Percentiles rank a stretch among this genome's conserved stretches.
Evolutionary conservation across 305 asterid species (phyloP).

Genomic region (Striga hermonthica): DNA sequence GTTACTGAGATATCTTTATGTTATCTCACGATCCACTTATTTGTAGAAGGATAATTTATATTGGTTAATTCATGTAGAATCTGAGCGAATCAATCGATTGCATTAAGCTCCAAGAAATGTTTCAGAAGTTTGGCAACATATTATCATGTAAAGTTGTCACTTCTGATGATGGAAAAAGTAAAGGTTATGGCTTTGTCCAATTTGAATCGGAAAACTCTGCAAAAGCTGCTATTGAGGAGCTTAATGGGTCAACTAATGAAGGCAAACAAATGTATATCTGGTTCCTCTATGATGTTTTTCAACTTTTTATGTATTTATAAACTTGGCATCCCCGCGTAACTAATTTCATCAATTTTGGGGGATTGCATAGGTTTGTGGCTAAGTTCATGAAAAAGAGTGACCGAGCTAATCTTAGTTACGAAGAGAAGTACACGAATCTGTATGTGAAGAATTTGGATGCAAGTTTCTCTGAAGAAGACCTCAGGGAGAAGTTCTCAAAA

Average conservation of each 20-base stretch:
- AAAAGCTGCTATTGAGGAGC: slow-evolving; percentile 64
- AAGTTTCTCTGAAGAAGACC: slow-evolving; percentile 55
- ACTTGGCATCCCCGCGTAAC: neutral
- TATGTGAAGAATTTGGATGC: slow-evolving; percentile 75
- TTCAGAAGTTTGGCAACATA: slow-evolving; percentile 68
- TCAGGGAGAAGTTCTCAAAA: slow-evolving; percentile 62
- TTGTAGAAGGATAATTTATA: slow-evolving; percentile 11
- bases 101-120: slow-evolving; percentile 72
- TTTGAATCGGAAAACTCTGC: slow-evolving; percentile 71
- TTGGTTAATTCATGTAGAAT: slow-evolving; percentile 49
- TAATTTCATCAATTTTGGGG: neutral
- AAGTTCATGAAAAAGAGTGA: slow-evolving; percentile 72
- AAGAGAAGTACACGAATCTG: slow-evolving; percentile 70
- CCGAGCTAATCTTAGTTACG: slow-evolving; percentile 45
- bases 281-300: slow-evolving; percentile 26
- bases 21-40: slow-evolving; percentile 21
- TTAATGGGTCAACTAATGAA: slow-evolving; percentile 58
- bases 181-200: slow-evolving; percentile 92
- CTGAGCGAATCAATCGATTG: slow-evolving; percentile 61
- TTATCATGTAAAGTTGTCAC: slow-evolving; percentile 77
- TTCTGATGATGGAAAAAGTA: slow-evolving; percentile 85
- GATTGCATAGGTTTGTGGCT: slow-evolving; percentile 57
- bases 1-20: slow-evolving; percentile 17
- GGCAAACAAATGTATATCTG: slow-evolving; percentile 63
- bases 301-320: slow-evolving; percentile 7